Evolutionary conservation across 1,284 basidiomycete genomes (phyloP), one percentile per base, ranked within the genome.

Genomic region (Boletus austroedulis): DNA sequence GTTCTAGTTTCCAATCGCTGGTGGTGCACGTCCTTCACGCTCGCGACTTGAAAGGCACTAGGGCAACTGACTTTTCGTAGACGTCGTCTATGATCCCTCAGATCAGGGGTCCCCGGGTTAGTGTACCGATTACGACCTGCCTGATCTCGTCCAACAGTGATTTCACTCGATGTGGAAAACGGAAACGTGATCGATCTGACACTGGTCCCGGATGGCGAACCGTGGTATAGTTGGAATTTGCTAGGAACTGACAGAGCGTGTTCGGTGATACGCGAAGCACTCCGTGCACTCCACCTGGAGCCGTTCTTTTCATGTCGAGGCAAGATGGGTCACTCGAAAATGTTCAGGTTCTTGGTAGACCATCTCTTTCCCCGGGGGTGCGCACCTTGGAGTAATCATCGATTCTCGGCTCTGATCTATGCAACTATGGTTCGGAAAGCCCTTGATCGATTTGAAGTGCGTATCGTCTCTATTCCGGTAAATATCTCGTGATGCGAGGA

Each of bases 1-100:
- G 4, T 68, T 86, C 41, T 90, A 82, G 81, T 62, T 90, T 21
- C 79, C 84, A 12, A 81, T 80, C 5, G 69, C 77, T 5, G 85
- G 85, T 0, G 87, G 86, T 1, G 75, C 85, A 0, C 90, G 91
- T 62, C 5, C 68, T 91, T 0, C 78, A 85, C 61, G 62, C 70
- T 5, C 66, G 77, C n/a, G 73, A 81, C 64, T 45, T 76, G 32
- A 55, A 59, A 23, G 56, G 55, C 17, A 43, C 23, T 34, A 17
- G 4, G 41, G 50, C 2, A 58, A 68, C 38, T 60, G 49, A 51
- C 19, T 57, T 56, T 63, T 61, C 29, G 64, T 73, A 19, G 64
- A 83, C 17, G 73, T 81, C 1, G 75, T 77, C 11, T 58, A 70
- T 3, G 76, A 85, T 15, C 76, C 69, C 3, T 40, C 65, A 0